phyloP scores from a whole-genome alignment of 2,329 filamentous ascomycete genomes.

The Pyricularia pennisetigena region DNA sequence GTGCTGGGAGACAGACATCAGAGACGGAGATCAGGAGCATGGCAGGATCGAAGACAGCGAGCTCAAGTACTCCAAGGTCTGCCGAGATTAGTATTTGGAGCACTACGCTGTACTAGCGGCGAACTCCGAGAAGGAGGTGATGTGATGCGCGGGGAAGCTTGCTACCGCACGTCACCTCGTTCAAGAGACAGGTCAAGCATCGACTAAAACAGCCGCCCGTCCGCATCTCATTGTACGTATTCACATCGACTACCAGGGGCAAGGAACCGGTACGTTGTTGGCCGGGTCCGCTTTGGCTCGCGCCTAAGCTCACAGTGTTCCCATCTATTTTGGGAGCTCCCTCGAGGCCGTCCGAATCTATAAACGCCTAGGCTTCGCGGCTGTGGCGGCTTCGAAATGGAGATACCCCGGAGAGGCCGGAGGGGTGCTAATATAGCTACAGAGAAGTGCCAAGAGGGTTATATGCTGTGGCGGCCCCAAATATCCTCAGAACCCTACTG shows the following conservation, averaged over 20 bases:
- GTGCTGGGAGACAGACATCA: conserved; percentile 21
- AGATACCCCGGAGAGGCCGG: conserved; percentile 17
- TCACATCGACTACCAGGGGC: conserved; percentile 22
- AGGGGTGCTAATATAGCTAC: conserved; percentile 10
- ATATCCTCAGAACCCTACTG: not conserved
- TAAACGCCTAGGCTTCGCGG: conserved; percentile 24
- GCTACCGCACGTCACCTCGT: conserved; percentile 25
- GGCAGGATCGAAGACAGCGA: conserved; percentile 14
- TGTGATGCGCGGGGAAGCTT: conserved; percentile 20
- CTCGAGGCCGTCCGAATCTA: conserved; percentile 27
- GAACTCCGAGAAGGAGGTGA: conserved; percentile 18
- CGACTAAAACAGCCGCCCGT: not conserved
- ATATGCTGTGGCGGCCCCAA: conserved; percentile 16
- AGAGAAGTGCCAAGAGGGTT: conserved; percentile 19
- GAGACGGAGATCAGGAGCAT: conserved; percentile 9
- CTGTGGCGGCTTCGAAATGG: conserved; percentile 22
- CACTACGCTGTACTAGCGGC: conserved; percentile 20
- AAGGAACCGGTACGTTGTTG: conserved; percentile 24
- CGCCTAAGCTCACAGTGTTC: conserved; percentile 20
- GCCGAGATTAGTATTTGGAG: conserved; percentile 22
- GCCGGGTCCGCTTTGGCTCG: conserved; percentile 21
- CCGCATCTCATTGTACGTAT: conserved; percentile 27
- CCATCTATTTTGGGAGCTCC: conserved; percentile 28
- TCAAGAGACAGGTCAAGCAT: not conserved
- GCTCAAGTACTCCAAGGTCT: conserved; percentile 14